Conservation (phyloP, 1,139 yeast genomes). For the Geotrichum fermentans region DNA sequence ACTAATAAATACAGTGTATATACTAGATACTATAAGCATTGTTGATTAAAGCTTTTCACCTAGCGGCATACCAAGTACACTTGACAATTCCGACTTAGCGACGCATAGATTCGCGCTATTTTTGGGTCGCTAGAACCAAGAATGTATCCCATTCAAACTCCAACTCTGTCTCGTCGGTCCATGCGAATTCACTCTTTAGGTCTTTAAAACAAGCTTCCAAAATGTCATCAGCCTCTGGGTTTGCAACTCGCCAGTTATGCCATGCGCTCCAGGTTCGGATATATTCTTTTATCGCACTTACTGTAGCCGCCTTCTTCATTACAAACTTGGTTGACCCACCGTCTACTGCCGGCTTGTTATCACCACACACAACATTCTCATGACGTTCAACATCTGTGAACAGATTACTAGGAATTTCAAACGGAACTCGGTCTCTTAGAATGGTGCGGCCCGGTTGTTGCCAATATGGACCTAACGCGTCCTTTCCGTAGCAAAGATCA, state of each 20-base stretch:
- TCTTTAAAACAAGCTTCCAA: conserved; percentile 43
- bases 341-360: conserved; percentile 19
- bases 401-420: conserved; percentile 42
- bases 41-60: too few species aligned
- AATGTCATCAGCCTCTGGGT: conserved; percentile 34
- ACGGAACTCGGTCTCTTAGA: conserved; percentile 40
- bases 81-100: too few species aligned
- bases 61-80: too few species aligned
- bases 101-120: too few species aligned
- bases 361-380: conserved; percentile 32
- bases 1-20: not conserved
- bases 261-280: conserved; percentile 49
- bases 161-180: conserved; percentile 45
- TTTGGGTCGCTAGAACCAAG: conserved; percentile 42
- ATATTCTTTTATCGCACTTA: conserved; percentile 42
- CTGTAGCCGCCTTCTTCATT: conserved; percentile 27
- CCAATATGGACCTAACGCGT: conserved; percentile 65
- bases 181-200: conserved; percentile 41
- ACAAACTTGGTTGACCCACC: conserved; percentile 7
- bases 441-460: conserved; percentile 65
- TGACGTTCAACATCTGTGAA: conserved; percentile 41
- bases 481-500: conserved; percentile 43
- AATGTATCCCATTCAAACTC: conserved; percentile 58
- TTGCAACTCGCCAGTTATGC: conserved; percentile 54
- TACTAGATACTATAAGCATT: not conserved